Base-by-base conservation (phyloP, 352 stramenopile genomes). In the Phytopythium helicoides region DNA sequence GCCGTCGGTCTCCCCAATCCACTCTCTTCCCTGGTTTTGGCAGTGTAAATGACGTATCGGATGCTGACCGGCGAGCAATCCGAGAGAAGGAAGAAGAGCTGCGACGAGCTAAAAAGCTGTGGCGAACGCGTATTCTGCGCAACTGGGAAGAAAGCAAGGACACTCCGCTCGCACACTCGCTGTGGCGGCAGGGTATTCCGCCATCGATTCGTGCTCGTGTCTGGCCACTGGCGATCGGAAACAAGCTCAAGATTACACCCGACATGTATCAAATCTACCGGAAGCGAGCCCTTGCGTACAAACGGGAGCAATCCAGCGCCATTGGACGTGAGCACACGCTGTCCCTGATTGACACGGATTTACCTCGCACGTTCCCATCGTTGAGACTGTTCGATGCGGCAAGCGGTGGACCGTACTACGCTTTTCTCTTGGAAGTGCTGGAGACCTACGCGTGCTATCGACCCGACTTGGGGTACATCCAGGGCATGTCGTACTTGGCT, bases 401-500 rank as follows among this genome's bases (percentile, higher is more conserved):
- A 12, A 51, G 45, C 26, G 87, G 64, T 9, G 86, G 78, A 3
- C 81, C 81, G 26, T 92, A 92, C 52, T 89, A 89, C 45, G 73
- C 75, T 5, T 89, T 80, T 31, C 49, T 94, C 31, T 64, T 86
- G 6, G 83, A 96, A 54, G 81, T 95, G 1, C 65, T 96, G 9
- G 83, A 92, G 48, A 91, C 87, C 6, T 95, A 94, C 52, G 82
- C 82, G 6, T 92, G 81, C 52, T 94, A 94, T 48, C 81, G 87
- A 3, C 87, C 87, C 5, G 87, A 96, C 36, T 58, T 95, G 22
- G 87, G 87, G 0, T 96, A 96, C 47, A 92, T 95, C 45, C 87
- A 96, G 47, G 87, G 87, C 23, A 95, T 96, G 86, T 92, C 79
- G 45, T 96, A 96, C 48, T 58, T 96, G 15, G 84, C 86, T 0